These are phyloP conservation scores for Flaveria ramosissima DNA, from an alignment of 129 eudicot species.

Conservation along the genomic window DNA sequence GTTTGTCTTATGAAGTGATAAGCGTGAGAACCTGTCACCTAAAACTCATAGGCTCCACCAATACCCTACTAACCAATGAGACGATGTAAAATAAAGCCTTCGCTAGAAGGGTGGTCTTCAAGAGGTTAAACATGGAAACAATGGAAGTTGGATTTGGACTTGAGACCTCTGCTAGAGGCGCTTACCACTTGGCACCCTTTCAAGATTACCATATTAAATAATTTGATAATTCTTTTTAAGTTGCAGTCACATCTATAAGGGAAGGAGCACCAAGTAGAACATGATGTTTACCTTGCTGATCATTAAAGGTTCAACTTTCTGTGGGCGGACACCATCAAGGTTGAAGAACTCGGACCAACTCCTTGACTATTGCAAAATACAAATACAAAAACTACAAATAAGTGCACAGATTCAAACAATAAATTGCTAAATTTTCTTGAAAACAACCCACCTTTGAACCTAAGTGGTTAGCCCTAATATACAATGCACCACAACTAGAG, in stretches of 20 bases:
- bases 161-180: not conserved
- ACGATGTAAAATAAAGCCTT: not conserved
- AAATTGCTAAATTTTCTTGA: not conserved
- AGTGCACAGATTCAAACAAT: conserved; percentile 11
- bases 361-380: conserved; percentile 52
- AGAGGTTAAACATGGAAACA: not conserved
- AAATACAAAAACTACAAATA: conserved; percentile 8
- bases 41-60: not conserved
- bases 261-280: not conserved
- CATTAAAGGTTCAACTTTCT: conserved; percentile 89
- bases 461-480: conserved; percentile 78
- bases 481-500: conserved; percentile 90
- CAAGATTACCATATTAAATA: too few species aligned
- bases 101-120: not conserved
- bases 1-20: not conserved
- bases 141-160: not conserved
- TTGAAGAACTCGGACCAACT: conserved; percentile 77
- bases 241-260: too few species aligned
- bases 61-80: not conserved
- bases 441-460: conserved; percentile 56
- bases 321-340: conserved; percentile 73
- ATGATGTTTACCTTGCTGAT: conserved; percentile 74
- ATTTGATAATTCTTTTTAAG: too few species aligned
- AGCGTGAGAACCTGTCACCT: not conserved
- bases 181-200: too few species aligned